Evolutionary conservation across 768 basidiomycete genomes (phyloP).

Genomic region (Pleurotus cornucopiae): DNA sequence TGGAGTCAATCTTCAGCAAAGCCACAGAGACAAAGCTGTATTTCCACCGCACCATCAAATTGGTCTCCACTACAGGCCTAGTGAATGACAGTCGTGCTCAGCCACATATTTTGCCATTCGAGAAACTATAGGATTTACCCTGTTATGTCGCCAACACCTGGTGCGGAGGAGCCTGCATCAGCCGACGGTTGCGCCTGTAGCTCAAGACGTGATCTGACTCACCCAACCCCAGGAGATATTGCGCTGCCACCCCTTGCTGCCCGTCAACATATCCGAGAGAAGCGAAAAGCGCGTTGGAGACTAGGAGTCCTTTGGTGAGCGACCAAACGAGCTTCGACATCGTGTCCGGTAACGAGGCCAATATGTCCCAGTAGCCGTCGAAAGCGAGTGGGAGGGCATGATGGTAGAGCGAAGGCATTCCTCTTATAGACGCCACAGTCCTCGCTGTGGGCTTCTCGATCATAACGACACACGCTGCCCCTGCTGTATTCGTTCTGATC

Average conservation of each 20-base stretch:
- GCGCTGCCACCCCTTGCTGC: conserved; percentile 29
- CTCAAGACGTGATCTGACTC: conserved; percentile 17
- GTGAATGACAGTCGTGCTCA: conserved; percentile 7
- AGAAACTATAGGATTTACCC: conserved; percentile 37
- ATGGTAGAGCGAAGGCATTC: conserved; percentile 30
- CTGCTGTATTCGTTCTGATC: neutral
- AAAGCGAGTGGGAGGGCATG: conserved; percentile 30
- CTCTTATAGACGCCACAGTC: conserved; percentile 7
- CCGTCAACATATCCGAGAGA: conserved; percentile 13
- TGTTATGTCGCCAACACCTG: conserved; percentile 72
- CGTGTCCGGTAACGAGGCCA: conserved; percentile 29
- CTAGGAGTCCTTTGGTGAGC: conserved; percentile 36
- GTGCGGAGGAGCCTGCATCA: neutral
- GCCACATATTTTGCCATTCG: conserved; percentile 9
- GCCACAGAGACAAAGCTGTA: neutral
- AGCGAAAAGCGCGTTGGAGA: conserved; percentile 26
- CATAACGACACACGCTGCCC: neutral
- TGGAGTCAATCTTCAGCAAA: neutral
- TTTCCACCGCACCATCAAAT: conserved; percentile 60
- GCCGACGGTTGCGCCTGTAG: neutral
- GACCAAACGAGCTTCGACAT: conserved; percentile 38
- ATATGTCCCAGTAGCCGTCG: conserved; percentile 25
- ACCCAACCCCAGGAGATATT: conserved; percentile 61
- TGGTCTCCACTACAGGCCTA: conserved; percentile 77
- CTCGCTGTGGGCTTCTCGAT: neutral